Evolutionary conservation across 2,329 filamentous ascomycete genomes (phyloP).

Genomic region (Colletotrichum gloeosporioides): DNA sequence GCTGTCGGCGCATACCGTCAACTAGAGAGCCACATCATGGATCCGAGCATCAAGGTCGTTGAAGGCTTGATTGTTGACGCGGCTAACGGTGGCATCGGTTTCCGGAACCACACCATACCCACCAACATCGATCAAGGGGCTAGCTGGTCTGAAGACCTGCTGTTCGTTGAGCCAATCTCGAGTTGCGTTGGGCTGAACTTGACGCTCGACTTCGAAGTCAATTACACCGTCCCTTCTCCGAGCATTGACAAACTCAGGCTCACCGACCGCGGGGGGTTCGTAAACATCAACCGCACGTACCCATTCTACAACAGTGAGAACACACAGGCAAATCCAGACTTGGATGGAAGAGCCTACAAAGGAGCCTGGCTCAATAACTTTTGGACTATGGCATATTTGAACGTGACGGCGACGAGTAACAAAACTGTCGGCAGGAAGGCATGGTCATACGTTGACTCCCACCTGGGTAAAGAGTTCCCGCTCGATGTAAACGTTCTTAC

Average conservation of each 20-base stretch:
- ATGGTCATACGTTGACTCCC: constrained; percentile 42
- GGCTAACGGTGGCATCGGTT: constrained; percentile 44
- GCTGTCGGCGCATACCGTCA: constrained; percentile 28
- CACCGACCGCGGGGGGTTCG: constrained; percentile 48
- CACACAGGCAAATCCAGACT: constrained; percentile 38
- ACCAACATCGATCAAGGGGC: constrained; percentile 35
- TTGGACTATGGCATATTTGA: constrained; percentile 42
- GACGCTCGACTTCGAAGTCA: constrained; percentile 44
- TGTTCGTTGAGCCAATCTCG: constrained; percentile 51
- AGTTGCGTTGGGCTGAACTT: constrained; percentile 48
- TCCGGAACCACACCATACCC: constrained; percentile 50
- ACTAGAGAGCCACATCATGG: constrained; percentile 33
- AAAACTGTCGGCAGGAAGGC: constrained; percentile 12
- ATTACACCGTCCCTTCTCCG: not conserved
- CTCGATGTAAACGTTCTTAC: constrained; percentile 4
- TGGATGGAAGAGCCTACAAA: constrained; percentile 44
- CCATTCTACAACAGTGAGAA: constrained; percentile 34
- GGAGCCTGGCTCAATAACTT: constrained; percentile 48
- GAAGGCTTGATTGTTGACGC: constrained; percentile 51
- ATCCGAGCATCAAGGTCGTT: constrained; percentile 35
- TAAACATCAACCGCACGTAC: constrained; percentile 37
- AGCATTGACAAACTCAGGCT: constrained; percentile 32
- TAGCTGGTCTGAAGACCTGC: constrained; percentile 51
- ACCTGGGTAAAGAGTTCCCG: constrained; percentile 37
- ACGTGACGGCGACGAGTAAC: constrained; percentile 37